phyloP scores from a whole-genome alignment of 108 stramenopile genomes.

The Nitzschia inconspicua region DNA sequence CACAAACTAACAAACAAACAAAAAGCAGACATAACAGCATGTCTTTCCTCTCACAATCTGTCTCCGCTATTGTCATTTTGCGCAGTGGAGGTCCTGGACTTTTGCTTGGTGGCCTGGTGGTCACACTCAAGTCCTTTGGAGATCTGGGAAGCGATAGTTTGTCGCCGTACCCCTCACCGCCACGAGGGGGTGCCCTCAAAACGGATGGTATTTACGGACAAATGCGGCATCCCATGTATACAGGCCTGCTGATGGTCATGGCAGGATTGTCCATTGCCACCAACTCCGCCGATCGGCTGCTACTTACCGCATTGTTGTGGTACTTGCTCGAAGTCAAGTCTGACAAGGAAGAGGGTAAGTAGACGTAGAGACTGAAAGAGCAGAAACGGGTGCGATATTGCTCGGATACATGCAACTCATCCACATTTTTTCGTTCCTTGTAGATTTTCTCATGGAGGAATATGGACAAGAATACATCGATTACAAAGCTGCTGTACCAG shows the following conservation, averaged over 20 bases:
- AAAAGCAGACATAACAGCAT: too few relatives aligned
- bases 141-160: constrained; percentile 44
- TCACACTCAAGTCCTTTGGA: constrained; percentile 27
- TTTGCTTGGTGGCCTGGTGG: constrained; percentile 11
- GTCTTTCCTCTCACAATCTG: too few relatives aligned
- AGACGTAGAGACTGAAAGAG: too few relatives aligned
- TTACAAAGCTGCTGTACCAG: constrained; percentile 31
- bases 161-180: constrained; percentile 52
- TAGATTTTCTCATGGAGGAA: constrained; percentile 8
- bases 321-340: constrained; percentile 49
- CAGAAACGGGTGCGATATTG: too few relatives aligned
- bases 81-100: constrained; percentile 39
- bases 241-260: constrained; percentile 41
- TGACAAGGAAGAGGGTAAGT: constrained; percentile 47
- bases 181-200: constrained; percentile 23
- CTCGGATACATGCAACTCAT: too few relatives aligned
- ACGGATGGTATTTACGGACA: constrained; percentile 45
- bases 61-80: too few relatives aligned
- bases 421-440: too few relatives aligned
- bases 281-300: constrained; percentile 33
- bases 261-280: constrained; percentile 46
- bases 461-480: constrained; percentile 19
- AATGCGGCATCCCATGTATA: constrained; percentile 75
- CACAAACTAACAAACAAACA: too few relatives aligned
- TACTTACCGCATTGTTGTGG: constrained; percentile 41